Evolutionary conservation across 2,329 filamentous ascomycete species (phyloP).

Genomic region (Clarireedia homoeocarpa): DNA sequence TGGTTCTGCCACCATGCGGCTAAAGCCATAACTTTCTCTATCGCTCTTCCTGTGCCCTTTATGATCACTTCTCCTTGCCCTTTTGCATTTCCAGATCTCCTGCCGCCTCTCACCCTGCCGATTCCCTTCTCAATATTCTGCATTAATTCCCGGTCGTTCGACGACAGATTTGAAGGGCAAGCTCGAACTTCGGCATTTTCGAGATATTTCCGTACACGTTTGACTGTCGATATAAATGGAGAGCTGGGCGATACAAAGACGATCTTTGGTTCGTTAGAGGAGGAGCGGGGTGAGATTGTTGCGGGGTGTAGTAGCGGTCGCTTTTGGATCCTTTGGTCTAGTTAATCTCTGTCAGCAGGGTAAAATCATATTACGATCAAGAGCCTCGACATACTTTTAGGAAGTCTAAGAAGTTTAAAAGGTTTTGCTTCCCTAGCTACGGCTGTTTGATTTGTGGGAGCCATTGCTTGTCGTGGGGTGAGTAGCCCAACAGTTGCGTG

Average conservation of each 20-base stretch:
- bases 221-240: constrained; percentile 26
- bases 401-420: constrained; percentile 14
- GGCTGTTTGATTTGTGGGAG: background rate
- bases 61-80: constrained; percentile 23
- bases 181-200: constrained; percentile 22
- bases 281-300: constrained; percentile 19
- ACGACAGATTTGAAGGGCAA: constrained; percentile 12
- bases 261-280: constrained; percentile 20
- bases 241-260: constrained; percentile 26
- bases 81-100: constrained; percentile 10
- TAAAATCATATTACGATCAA: background rate
- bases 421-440: background rate
- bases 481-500: too few species aligned
- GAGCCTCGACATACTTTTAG: constrained; percentile 12
- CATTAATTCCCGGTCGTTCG: constrained; percentile 10
- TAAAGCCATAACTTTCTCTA: constrained; percentile 24
- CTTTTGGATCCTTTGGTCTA: constrained; percentile 28
- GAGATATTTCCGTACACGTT: constrained; percentile 26
- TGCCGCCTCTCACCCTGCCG: constrained; percentile 10
- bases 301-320: constrained; percentile 29
- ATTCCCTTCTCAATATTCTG: constrained; percentile 16
- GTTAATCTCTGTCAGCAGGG: background rate
- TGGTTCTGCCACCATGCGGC: constrained; percentile 23
- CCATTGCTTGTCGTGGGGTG: background rate
- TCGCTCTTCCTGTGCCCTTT: constrained; percentile 28